These are phyloP conservation scores for Pseudonitzschia pungens DNA, from an alignment of 108 stramenopile species.

Conservation along the genomic window DNA sequence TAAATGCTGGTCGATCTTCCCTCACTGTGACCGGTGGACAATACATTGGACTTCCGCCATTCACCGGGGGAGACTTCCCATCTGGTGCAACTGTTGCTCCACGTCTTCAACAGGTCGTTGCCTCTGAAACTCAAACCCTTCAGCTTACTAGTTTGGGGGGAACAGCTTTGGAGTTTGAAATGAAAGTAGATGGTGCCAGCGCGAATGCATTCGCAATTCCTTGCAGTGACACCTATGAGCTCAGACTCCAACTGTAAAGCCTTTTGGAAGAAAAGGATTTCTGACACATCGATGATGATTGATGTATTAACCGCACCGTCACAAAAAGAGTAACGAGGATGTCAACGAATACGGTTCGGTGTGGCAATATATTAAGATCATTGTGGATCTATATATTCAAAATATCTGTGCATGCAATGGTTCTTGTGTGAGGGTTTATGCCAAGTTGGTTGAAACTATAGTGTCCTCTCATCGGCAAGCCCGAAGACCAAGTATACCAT, in stretches of 20 bases:
- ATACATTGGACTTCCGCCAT: background rate
- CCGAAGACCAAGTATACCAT: too few relatives aligned
- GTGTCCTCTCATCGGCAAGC: too few relatives aligned
- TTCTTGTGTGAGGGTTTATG: too few relatives aligned
- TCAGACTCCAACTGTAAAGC: background rate
- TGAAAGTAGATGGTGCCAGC: background rate
- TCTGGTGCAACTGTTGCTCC: background rate
- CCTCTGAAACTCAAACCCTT: background rate
- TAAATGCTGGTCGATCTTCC: background rate
- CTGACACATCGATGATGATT: background rate
- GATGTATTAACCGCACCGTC: background rate
- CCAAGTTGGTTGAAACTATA: too few relatives aligned
- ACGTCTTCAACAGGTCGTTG: background rate
- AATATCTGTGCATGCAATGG: too few relatives aligned
- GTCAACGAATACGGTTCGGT: background rate
- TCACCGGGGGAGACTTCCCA: background rate
- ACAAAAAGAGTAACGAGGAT: background rate
- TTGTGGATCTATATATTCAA: constrained; percentile 8
- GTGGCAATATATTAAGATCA: constrained; percentile 8
- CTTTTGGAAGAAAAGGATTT: background rate
- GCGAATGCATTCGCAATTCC: background rate
- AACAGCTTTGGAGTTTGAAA: background rate
- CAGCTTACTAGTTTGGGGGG: background rate
- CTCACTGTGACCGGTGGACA: background rate
- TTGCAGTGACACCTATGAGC: background rate